These are phyloP conservation scores for Adiantum capillusveneris DNA, from an alignment of 75 land plant genomes.

Conservation along the genomic window DNA sequence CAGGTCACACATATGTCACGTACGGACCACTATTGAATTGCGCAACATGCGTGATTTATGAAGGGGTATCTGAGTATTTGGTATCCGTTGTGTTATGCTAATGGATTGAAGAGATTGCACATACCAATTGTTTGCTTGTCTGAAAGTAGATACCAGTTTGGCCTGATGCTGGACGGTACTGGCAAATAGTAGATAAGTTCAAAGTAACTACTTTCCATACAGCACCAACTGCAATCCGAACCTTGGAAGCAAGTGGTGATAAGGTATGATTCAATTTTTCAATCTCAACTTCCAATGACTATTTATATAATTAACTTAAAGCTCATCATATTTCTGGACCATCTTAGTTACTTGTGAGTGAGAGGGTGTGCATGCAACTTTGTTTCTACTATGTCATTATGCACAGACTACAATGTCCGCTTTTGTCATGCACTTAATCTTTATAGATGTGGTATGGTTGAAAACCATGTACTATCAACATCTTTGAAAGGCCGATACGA, in stretches of 20 bases:
- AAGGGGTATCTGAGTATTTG: constrained; percentile 12
- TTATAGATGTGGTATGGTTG: no score
- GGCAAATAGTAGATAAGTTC: constrained; percentile 20
- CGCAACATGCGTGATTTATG: constrained; percentile 19
- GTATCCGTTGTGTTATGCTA: no score
- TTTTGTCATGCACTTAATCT: no score
- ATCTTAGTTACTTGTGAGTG: neutral
- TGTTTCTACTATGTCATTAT: neutral
- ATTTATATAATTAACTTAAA: no score
- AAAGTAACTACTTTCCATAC: constrained; percentile 18
- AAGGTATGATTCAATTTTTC: constrained; percentile 1
- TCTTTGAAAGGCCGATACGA: no score
- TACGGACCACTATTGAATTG: constrained; percentile 19
- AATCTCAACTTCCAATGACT: no score
- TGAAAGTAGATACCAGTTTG: constrained; percentile 10
- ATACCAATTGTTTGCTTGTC: neutral
- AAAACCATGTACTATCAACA: no score
- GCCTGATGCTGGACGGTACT: constrained; percentile 20
- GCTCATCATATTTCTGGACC: neutral
- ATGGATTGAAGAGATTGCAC: no score
- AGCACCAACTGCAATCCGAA: constrained; percentile 21
- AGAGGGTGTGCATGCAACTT: neutral
- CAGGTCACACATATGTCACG: constrained; percentile 16
- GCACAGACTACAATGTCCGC: no score
- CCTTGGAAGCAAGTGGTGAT: constrained; percentile 11